These are phyloP conservation scores for Gossypium longicalyx DNA, from an alignment of 345 rosid species.

Conservation along the genomic window DNA sequence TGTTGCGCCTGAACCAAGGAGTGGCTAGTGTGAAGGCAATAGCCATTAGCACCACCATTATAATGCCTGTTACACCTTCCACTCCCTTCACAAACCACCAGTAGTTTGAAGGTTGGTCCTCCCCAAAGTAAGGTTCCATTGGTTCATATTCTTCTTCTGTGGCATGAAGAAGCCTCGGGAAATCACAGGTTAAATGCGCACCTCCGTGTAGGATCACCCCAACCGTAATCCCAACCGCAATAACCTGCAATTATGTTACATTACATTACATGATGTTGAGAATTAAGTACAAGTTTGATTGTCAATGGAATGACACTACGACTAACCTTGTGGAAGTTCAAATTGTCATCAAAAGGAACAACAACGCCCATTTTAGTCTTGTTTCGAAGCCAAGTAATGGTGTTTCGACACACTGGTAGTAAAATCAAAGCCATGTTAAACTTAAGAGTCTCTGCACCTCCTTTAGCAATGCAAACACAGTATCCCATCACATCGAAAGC, in stretches of 20 bases:
- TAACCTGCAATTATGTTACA: slow-evolving; percentile 22
- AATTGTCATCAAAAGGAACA: slow-evolving; percentile 83
- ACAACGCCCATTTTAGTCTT: slow-evolving; percentile 66
- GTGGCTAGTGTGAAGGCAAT: slow-evolving; percentile 81
- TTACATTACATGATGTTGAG: not conserved
- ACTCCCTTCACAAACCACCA: slow-evolving; percentile 83
- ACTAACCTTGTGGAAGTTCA: slow-evolving; percentile 71
- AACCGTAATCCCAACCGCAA: slow-evolving; percentile 56
- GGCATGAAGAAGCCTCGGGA: slow-evolving; percentile 57
- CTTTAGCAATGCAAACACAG: slow-evolving; percentile 81
- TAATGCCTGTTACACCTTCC: slow-evolving; percentile 69
- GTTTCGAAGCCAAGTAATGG: slow-evolving; percentile 88
- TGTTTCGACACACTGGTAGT: slow-evolving; percentile 78
- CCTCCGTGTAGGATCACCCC: slow-evolving; percentile 66
- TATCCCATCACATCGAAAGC: slow-evolving; percentile 67
- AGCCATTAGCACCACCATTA: slow-evolving; percentile 75
- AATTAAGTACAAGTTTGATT: not conserved
- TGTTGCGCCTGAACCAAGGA: slow-evolving; percentile 84
- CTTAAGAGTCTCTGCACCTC: slow-evolving; percentile 83
- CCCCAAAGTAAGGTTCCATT: slow-evolving; percentile 54
- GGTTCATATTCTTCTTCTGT: slow-evolving; percentile 59
- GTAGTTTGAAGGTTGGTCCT: slow-evolving; percentile 48
- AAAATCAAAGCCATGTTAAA: slow-evolving; percentile 88
- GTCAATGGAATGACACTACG: not conserved
- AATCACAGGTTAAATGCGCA: slow-evolving; percentile 75